Evolutionary conservation across 176 grass and related monocot species (phyloP).

Genomic region (Aechmea fasciata): DNA sequence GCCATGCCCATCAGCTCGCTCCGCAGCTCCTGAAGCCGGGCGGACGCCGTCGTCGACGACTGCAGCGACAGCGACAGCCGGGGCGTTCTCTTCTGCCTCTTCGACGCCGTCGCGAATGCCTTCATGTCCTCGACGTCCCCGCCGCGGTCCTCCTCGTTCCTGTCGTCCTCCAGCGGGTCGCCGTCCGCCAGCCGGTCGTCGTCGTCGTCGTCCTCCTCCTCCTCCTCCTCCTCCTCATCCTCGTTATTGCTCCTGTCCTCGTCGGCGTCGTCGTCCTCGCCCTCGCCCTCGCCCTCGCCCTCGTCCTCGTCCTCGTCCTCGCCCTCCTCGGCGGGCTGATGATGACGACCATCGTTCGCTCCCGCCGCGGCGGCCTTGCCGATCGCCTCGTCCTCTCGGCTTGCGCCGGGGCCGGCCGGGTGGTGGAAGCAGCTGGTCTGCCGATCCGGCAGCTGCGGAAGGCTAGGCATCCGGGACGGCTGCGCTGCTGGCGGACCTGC

Average conservation of each 20-base stretch:
- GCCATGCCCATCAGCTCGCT: slow-evolving; percentile 33
- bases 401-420: neutral
- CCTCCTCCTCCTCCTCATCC: slow-evolving; percentile 19
- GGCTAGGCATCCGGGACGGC: too few species aligned
- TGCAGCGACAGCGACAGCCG: slow-evolving; percentile 32
- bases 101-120: slow-evolving; percentile 16
- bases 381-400: neutral
- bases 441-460: neutral
- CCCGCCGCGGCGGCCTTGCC: neutral
- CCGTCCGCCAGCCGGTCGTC: slow-evolving; percentile 7
- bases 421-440: slow-evolving; percentile 17
- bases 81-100: slow-evolving; percentile 12
- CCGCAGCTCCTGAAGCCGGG: slow-evolving; percentile 38
- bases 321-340: slow-evolving; percentile 18
- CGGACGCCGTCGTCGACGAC: slow-evolving; percentile 12
- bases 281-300: slow-evolving; percentile 27
- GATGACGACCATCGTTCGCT: slow-evolving; percentile 8
- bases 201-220: slow-evolving; percentile 6
- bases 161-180: slow-evolving; percentile 16
- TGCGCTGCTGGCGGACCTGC: neutral
- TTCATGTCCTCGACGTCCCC: too few species aligned
- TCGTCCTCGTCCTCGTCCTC: slow-evolving; percentile 30
- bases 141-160: slow-evolving; percentile 18
- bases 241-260: neutral
- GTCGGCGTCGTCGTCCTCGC: slow-evolving; percentile 2